These are phyloP conservation scores for Triticum urartu DNA, from an alignment of 176 grass and related monocot species.

Conservation along the genomic window DNA sequence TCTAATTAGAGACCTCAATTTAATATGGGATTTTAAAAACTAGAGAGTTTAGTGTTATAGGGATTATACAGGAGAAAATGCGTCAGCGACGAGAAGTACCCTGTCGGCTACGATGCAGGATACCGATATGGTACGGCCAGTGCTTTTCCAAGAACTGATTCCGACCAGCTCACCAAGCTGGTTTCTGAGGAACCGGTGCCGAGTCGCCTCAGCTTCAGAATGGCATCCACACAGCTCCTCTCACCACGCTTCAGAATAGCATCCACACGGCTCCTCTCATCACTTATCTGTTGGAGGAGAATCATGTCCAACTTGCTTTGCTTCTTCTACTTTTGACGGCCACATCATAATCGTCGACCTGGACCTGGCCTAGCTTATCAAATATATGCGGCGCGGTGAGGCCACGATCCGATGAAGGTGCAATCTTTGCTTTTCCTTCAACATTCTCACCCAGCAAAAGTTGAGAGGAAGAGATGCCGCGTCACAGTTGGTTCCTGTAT, in stretches of 20 bases:
- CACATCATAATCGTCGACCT: slow-evolving; percentile 28
- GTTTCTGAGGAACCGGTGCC: slow-evolving; percentile 34
- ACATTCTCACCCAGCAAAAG: slow-evolving; percentile 4
- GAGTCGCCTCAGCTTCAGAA: slow-evolving; percentile 45
- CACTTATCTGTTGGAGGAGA: slow-evolving; percentile 31
- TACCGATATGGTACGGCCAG: slow-evolving; percentile 30
- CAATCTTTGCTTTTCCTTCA: slow-evolving; percentile 32
- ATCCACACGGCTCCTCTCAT: slow-evolving; percentile 25
- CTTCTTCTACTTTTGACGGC: slow-evolving; percentile 31
- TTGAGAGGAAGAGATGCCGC: slow-evolving; percentile 21
- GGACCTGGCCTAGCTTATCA: slow-evolving; percentile 42
- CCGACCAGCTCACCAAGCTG: not conserved
- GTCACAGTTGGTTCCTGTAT: slow-evolving; percentile 35
- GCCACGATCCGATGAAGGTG: slow-evolving; percentile 40
- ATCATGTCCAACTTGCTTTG: slow-evolving; percentile 41
- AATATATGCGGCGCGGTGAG: slow-evolving; percentile 32
- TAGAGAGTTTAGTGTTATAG: too few species aligned
- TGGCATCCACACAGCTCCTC: slow-evolving; percentile 29
- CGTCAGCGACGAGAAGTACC: not conserved
- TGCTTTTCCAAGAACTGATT: slow-evolving; percentile 23
- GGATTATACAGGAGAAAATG: not conserved
- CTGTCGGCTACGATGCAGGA: not conserved
- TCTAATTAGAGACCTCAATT: too few species aligned
- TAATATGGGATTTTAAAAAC: too few species aligned
- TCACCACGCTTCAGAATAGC: slow-evolving; percentile 39